A percentile compares a stretch with the other conserved stretches of the same genome.
Conservation (phyloP, 306 rosid genomes). For the Canavalia ensiformis region DNA sequence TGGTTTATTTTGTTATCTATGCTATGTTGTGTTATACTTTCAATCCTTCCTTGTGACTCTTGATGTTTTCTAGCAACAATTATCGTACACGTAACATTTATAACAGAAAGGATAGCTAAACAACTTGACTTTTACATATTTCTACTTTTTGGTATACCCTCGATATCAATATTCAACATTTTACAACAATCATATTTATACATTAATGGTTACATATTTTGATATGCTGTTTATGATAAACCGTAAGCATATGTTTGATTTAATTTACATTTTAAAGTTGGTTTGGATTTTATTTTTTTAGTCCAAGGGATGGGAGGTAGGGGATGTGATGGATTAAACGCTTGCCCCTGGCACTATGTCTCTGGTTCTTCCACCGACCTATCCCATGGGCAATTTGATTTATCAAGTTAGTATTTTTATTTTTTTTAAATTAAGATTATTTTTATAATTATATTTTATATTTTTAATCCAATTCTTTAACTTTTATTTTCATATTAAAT, state of each 20-base stretch:
- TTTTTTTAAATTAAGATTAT: too few species aligned
- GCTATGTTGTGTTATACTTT: neutral
- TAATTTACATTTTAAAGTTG: neutral
- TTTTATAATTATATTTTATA: too few species aligned
- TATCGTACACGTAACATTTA: neutral
- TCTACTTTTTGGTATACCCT: neutral
- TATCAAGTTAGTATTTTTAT: too few species aligned
- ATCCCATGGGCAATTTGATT: too few species aligned
- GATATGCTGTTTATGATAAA: neutral
- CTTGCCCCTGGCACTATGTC: neutral
- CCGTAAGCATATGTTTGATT: neutral
- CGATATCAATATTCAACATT: neutral
- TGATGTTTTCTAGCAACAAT: slow-evolving; percentile 22
- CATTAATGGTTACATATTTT: neutral
- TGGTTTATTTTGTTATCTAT: neutral
- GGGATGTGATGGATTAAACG: neutral
- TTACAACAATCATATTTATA: neutral
- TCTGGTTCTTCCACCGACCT: neutral
- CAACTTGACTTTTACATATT: neutral
- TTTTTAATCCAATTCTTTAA: too few species aligned
- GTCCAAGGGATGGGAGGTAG: neutral
- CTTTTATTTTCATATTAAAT: too few species aligned
- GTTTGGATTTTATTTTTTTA: neutral
- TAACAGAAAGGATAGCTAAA: neutral
- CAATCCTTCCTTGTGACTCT: neutral